Percentiles rank a stretch among this genome's conserved stretches.
These are phyloP conservation scores for Abortiporus biennis DNA, from an alignment of 1,284 basidiomycete species.

Conservation along the genomic window DNA sequence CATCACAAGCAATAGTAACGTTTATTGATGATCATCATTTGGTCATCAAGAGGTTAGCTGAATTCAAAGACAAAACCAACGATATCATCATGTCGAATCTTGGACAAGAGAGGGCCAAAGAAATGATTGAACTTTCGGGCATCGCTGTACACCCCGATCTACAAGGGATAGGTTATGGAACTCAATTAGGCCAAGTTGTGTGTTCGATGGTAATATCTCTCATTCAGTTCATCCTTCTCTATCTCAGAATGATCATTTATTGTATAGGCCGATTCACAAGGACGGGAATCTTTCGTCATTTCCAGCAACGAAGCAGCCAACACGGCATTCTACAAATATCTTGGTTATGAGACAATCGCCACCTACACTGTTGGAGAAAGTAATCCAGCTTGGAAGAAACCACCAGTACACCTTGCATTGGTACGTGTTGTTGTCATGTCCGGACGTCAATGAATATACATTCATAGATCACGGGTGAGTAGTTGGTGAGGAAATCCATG, in stretches of 20 bases:
- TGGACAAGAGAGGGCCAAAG: slow-evolving; percentile 3
- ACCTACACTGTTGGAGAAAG: slow-evolving; percentile 4
- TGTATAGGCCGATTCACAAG: slow-evolving; percentile 7
- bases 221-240: too few relatives aligned
- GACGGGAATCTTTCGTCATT: slow-evolving; percentile 2
- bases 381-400: slow-evolving; percentile 9
- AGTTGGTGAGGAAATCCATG: too few relatives aligned
- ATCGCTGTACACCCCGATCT: slow-evolving; percentile 3
- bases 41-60: background rate
- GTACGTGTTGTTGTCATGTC: too few relatives aligned
- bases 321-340: slow-evolving; percentile 7
- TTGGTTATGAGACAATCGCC: slow-evolving; percentile 6
- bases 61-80: slow-evolving; percentile 1
- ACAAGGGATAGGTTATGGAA: slow-evolving; percentile 7
- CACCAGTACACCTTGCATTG: slow-evolving; percentile 7
- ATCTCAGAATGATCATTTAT: too few relatives aligned
- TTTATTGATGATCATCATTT: too few relatives aligned
- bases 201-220: too few relatives aligned
- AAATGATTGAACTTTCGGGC: slow-evolving; percentile 1
- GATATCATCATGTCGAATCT: slow-evolving; percentile 1
- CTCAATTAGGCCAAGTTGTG: background rate
- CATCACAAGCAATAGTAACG: too few relatives aligned
- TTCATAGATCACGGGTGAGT: too few relatives aligned
- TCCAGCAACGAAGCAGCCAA: slow-evolving; percentile 9
- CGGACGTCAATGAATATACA: too few relatives aligned